phyloP scores from a whole-genome alignment of 495 filamentous ascomycete species.

The Aspergillus nidulans region DNA sequence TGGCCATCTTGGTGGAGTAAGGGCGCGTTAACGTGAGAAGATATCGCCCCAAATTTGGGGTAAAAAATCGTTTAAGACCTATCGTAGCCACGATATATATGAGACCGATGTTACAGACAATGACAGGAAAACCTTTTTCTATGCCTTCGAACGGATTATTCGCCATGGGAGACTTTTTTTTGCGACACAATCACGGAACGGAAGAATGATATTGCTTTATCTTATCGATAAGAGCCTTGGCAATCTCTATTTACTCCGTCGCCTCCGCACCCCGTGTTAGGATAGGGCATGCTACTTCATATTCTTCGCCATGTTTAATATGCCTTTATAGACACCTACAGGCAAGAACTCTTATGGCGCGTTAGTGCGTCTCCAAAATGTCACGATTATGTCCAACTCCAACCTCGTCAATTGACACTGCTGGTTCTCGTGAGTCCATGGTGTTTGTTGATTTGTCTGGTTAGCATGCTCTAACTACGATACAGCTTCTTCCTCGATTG shows the following conservation, averaged over 20 bases:
- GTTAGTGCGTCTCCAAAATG: neutral
- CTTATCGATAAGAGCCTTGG: constrained; percentile 11
- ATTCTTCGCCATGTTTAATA: neutral
- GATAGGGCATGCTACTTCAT: neutral
- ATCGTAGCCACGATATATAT: constrained; percentile 23
- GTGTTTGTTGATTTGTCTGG: neutral
- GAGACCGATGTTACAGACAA: neutral
- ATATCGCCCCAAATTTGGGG: constrained; percentile 30
- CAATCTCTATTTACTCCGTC: neutral
- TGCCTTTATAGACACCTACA: too few species aligned
- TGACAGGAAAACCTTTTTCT: neutral
- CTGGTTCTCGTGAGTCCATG: constrained; percentile 25
- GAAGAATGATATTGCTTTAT: constrained; percentile 28
- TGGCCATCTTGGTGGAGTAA: constrained; percentile 24
- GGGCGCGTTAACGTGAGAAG: constrained; percentile 7
- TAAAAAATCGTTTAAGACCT: constrained; percentile 24
- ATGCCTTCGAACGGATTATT: neutral
- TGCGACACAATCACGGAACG: constrained; percentile 20
- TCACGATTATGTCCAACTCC: constrained; percentile 4
- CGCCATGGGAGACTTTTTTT: constrained; percentile 18
- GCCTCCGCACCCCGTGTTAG: neutral
- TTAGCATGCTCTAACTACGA: neutral
- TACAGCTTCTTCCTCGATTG: constrained; percentile 22
- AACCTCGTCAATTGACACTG: constrained; percentile 35
- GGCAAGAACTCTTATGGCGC: neutral